Base-by-base conservation (phyloP, 106 monocot genomes). In the Iris macrosiphon region DNA sequence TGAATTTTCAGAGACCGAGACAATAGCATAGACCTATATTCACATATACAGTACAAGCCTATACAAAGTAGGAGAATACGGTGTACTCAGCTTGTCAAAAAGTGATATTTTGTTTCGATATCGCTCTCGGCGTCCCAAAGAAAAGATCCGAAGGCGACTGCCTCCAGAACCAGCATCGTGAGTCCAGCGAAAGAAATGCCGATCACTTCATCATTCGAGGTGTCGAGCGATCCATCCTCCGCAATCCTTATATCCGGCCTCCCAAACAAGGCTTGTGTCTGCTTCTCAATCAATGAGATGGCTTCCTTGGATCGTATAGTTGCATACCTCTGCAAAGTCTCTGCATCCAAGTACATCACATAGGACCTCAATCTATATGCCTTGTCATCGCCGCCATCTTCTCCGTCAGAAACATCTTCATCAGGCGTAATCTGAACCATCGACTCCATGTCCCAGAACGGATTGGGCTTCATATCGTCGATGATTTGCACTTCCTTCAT, bases 201-300 rank as follows among this genome's bases (percentile, higher is more conserved):
- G 40, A 95, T 44, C 9, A 85, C 40, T 49, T 82, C 76, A 67
- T 85, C 89, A 52, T 75, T 76, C 6, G 70, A 62, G 52, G 84
- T 37, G 31, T 81, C 74, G 0, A 95, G 22, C 0, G 85, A 76
- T 35, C 95, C 89, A 66, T 95, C 89, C 6, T 85, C 85, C 3
- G 70, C 57, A 0, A 95, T 32, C 45, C 55, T 85, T 25, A 95
- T 82, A 35, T 95, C 89, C 7, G 89, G 95, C 49, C 79, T 67
- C 4, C 95, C 95, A 72, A 89, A 95, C 24, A 95, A 57, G 2
- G 95, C 79, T 50, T 95, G 95, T 4, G 95, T 89, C 58, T 95
- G 95, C 75, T 95, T 95, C 66, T 95, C 95, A 7, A 95, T 89
- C 60, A 95, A 32, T 19, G 82, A 79, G 1, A 89, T 72, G 0